Evolutionary conservation across 257 asterid species (phyloP).

Genomic region (Nicotiana obtusifolia): DNA sequence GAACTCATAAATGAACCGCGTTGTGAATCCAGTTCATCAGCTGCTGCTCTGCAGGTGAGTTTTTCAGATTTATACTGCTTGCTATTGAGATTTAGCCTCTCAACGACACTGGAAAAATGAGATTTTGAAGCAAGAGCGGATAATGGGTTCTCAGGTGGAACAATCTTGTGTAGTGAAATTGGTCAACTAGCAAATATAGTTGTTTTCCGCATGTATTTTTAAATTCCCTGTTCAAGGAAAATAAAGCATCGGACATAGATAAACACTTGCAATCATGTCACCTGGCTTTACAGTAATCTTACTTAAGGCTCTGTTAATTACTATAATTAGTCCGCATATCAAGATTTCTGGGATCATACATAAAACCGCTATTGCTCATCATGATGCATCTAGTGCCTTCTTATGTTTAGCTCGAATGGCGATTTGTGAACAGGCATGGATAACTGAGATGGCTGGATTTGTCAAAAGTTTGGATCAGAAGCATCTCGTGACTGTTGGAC

Average conservation of each 20-base stretch:
- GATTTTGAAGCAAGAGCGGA: background rate
- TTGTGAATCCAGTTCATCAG: constrained; percentile 40
- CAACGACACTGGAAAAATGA: background rate
- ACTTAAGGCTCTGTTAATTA: background rate
- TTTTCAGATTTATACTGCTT: background rate
- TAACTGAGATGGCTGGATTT: constrained; percentile 44
- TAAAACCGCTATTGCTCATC: background rate
- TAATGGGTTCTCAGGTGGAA: no score
- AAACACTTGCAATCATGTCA: background rate
- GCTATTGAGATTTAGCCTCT: background rate
- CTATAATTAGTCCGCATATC: background rate
- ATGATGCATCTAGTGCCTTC: background rate
- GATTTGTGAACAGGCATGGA: constrained; percentile 38
- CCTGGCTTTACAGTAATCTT: background rate
- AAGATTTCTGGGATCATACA: background rate
- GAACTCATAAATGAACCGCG: constrained; percentile 62
- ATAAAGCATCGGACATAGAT: background rate
- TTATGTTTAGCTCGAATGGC: background rate
- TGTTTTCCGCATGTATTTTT: no score
- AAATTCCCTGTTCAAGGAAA: background rate
- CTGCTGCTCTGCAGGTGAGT: constrained; percentile 45
- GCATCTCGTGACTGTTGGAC: constrained; percentile 50
- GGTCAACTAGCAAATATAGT: no score
- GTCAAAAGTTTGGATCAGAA: constrained; percentile 46
- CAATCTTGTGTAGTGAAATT: no score